These are phyloP conservation scores for Sphaerosporella brunnea DNA, from an alignment of 495 filamentous ascomycete species.

Conservation along the genomic window DNA sequence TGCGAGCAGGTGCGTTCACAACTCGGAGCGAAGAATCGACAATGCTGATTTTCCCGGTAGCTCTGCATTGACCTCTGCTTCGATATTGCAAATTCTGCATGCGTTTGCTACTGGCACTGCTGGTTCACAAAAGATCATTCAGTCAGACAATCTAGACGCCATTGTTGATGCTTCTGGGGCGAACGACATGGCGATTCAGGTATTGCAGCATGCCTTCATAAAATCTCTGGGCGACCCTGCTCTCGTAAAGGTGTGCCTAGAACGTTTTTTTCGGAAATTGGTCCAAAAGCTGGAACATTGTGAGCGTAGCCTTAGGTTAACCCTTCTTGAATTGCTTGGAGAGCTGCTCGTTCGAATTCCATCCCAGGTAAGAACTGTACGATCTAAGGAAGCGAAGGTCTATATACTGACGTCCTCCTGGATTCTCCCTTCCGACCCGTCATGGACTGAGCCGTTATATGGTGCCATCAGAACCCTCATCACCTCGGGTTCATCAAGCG, in stretches of 20 bases:
- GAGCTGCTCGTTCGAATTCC: slow-evolving; percentile 14
- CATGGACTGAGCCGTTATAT: not conserved
- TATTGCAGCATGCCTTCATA: slow-evolving; percentile 37
- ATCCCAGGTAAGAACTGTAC: slow-evolving; percentile 8
- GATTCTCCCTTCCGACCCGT: not conserved
- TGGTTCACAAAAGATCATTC: slow-evolving; percentile 33
- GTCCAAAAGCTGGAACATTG: slow-evolving; percentile 4
- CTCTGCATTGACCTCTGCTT: slow-evolving; percentile 33
- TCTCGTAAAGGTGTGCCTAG: slow-evolving; percentile 2
- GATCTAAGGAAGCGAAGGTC: too few species aligned
- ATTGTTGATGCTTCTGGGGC: slow-evolving; percentile 37
- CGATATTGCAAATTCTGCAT: slow-evolving; percentile 38
- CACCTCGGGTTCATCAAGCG: not conserved
- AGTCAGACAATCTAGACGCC: slow-evolving; percentile 32
- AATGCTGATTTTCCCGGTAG: slow-evolving; percentile 25
- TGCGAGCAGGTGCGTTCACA: slow-evolving; percentile 32
- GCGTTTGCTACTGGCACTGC: slow-evolving; percentile 26
- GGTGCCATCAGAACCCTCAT: not conserved
- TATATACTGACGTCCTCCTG: not conserved
- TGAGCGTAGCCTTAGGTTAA: not conserved
- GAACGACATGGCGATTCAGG: slow-evolving; percentile 33
- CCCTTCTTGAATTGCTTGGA: slow-evolving; percentile 13
- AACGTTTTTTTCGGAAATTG: slow-evolving; percentile 8
- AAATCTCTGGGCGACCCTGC: slow-evolving; percentile 16
- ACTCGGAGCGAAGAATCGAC: not conserved